A percentile compares a stretch with the other conserved stretches of the same genome.
Evolutionary conservation across 768 basidiomycete genomes (phyloP).

Genomic region (Cystobasidium ongulense): DNA sequence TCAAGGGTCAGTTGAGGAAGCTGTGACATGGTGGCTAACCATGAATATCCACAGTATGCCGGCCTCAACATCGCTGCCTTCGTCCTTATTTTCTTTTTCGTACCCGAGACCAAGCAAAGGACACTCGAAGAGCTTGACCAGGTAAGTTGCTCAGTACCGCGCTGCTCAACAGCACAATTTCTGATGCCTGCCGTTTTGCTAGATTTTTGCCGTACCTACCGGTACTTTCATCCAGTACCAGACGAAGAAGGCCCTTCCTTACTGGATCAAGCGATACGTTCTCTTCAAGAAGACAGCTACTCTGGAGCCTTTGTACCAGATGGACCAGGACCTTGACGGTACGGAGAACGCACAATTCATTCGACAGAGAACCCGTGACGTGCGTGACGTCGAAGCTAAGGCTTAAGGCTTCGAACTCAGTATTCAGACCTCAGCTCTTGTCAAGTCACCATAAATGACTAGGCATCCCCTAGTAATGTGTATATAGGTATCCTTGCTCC

Average conservation of each 20-base stretch:
- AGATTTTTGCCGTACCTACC: constrained; percentile 43
- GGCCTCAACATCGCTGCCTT: constrained; percentile 41
- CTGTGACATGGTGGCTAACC: no score
- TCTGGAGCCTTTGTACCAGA: constrained; percentile 7
- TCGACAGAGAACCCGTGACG: background rate
- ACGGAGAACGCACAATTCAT: background rate
- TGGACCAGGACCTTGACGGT: constrained; percentile 1
- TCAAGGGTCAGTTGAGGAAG: background rate
- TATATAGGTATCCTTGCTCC: no score
- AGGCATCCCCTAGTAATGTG: no score
- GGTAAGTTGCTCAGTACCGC: background rate
- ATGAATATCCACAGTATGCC: constrained; percentile 38
- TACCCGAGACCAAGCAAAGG: constrained; percentile 40
- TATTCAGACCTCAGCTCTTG: no score
- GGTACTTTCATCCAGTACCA: constrained; percentile 37
- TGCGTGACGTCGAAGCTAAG: background rate
- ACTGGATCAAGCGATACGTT: constrained; percentile 30
- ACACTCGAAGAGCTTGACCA: constrained; percentile 39
- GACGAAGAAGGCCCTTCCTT: constrained; percentile 33
- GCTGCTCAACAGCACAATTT: background rate
- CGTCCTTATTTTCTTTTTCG: constrained; percentile 33
- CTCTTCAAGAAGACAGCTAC: background rate
- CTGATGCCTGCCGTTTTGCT: constrained; percentile 42
- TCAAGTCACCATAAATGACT: no score
- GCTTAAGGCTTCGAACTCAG: background rate